Conservation (phyloP, 345 rosid species). For the Lepidium aucheri region DNA sequence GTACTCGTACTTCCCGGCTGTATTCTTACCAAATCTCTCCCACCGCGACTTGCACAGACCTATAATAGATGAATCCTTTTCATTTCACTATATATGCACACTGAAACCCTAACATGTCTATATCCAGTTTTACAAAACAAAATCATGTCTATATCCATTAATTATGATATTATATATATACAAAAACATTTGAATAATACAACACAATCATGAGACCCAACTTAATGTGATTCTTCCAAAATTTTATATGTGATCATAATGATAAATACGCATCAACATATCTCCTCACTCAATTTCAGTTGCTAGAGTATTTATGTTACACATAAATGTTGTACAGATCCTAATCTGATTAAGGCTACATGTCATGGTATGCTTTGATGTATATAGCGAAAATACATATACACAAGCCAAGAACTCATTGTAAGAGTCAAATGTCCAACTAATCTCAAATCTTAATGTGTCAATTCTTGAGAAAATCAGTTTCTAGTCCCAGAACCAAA, state of each 20-base stretch:
- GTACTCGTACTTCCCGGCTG: constrained; percentile 58
- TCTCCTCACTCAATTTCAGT: background rate
- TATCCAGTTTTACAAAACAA: background rate
- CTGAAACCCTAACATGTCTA: background rate
- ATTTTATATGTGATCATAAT: too few species aligned
- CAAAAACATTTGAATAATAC: background rate
- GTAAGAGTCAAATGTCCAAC: background rate
- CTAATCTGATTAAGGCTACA: background rate
- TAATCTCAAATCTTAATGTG: background rate
- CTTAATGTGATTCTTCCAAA: background rate
- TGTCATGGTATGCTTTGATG: background rate
- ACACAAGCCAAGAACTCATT: background rate
- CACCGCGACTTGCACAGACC: constrained; percentile 85
- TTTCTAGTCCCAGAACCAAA: background rate
- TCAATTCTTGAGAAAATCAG: background rate
- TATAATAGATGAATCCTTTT: background rate
- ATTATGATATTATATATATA: background rate
- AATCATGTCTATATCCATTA: too few species aligned
- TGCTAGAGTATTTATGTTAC: background rate
- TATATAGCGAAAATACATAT: background rate
- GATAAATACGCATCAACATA: background rate
- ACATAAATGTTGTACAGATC: background rate
- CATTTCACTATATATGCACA: background rate
- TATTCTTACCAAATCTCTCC: constrained; percentile 53
- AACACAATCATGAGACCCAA: background rate